Conservation (phyloP, 2,329 filamentous ascomycete genomes). For the Stachybotrys chartarum region DNA sequence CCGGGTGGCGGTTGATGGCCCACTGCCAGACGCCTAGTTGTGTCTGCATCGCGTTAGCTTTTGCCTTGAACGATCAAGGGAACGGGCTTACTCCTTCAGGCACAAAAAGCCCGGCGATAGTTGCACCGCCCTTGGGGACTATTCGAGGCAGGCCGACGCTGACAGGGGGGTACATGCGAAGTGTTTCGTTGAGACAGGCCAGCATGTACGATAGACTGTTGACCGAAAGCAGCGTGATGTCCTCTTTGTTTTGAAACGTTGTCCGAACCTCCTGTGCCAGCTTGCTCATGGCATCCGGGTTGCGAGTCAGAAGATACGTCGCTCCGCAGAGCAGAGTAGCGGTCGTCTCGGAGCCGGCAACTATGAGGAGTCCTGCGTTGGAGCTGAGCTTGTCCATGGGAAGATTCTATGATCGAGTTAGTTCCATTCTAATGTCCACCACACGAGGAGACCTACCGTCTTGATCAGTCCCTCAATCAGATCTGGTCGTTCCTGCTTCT, state of each 20-base stretch:
- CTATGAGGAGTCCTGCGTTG: constrained; percentile 12
- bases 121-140: constrained; percentile 9
- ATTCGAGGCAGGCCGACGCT: constrained; percentile 13
- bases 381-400: constrained; percentile 5
- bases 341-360: constrained; percentile 21
- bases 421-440: background rate
- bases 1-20: constrained; percentile 4
- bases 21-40: constrained; percentile 7
- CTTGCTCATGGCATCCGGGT: constrained; percentile 20
- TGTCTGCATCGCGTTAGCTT: constrained; percentile 3
- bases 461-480: background rate
- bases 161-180: constrained; percentile 27
- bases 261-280: constrained; percentile 22
- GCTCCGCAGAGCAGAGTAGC: constrained; percentile 17
- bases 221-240: constrained; percentile 3
- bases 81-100: constrained; percentile 18
- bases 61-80: background rate
- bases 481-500: background rate
- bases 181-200: constrained; percentile 30
- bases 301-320: constrained; percentile 17
- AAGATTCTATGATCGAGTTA: background rate
- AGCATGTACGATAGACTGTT: constrained; percentile 12
- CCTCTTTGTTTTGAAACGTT: background rate
- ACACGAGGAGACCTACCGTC: background rate
- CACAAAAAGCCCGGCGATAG: constrained; percentile 6